Base-by-base conservation (phyloP, 2,329 filamentous ascomycete species). In the Aspergillus novoparasiticus region DNA sequence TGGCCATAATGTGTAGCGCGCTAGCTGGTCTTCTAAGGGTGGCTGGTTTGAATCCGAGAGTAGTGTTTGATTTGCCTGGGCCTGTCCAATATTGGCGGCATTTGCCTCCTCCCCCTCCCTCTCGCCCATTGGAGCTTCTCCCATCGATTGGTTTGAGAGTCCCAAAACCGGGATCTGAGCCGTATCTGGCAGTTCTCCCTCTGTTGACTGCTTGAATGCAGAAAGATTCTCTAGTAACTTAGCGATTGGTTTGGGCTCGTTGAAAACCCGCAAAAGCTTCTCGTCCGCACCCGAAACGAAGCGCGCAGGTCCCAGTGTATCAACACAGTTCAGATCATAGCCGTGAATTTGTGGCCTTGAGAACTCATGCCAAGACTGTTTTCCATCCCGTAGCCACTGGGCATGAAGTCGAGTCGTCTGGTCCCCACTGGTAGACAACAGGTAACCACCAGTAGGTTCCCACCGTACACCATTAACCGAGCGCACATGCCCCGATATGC, bases 201-300 rank as follows among this genome's bases (percentile, higher is more conserved):
- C 73, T 3, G 68, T 63, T 14, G 68, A 66, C 63, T 78, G 73
- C 58, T 80, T 76, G 62, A 93, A 87, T 6, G 86, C 88, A 66
- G 89, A 90, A 2, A 96, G 84, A 10, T 82, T 85, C 62, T 85
- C 79, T 3, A 97, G 84, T 69, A 98, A 85, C 21, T 85, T 83
- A 0, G 93, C 93, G 11, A 96, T 91, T 6, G 90, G 90, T 74
- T 88, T 91, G 6, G 95, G 95, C 78, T 97, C 89, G 72, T 91
- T 89, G 78, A 99, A 99, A 2, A 99, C 94, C 28, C 95, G 90
- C 76, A 99, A 87, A n/a, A 99, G 87, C 79, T 99, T 99, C 82
- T 99, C 95, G 69, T 99, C 95, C 3, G 95, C 95, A 8, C 95
- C 95, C 2, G 94, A 96, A 26, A 98, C 90, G 74, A 99, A 99